These are phyloP conservation scores for Chytriomyces sp. DNA, from an alignment of 192 early-diverging fungal species.

Conservation along the genomic window DNA sequence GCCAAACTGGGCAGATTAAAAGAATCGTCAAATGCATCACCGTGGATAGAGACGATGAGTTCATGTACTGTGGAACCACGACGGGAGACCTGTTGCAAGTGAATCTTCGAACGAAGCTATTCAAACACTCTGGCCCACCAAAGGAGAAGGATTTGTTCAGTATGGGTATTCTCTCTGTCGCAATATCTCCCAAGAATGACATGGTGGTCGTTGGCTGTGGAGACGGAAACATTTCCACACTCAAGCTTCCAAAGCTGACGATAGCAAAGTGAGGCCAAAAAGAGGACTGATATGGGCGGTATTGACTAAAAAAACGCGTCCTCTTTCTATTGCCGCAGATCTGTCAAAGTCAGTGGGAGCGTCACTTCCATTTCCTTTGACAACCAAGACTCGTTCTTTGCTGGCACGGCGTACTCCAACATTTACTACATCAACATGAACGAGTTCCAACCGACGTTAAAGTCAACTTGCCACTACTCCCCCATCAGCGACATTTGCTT, in stretches of 20 bases:
- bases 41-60: slow-evolving; percentile 58
- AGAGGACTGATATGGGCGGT: background rate
- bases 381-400: slow-evolving; percentile 43
- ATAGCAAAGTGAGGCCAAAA: slow-evolving; percentile 53
- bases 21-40: slow-evolving; percentile 61
- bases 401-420: slow-evolving; percentile 60
- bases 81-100: slow-evolving; percentile 64
- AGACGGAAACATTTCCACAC: slow-evolving; percentile 58
- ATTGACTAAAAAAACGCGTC: slow-evolving; percentile 3
- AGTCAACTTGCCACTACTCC: slow-evolving; percentile 59
- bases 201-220: slow-evolving; percentile 58
- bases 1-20: slow-evolving; percentile 64
- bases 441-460: slow-evolving; percentile 47
- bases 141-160: slow-evolving; percentile 66
- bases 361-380: slow-evolving; percentile 63
- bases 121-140: slow-evolving; percentile 62
- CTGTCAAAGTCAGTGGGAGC: slow-evolving; percentile 60
- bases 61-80: slow-evolving; percentile 67
- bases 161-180: slow-evolving; percentile 59
- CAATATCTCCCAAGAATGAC: slow-evolving; percentile 44
- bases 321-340: slow-evolving; percentile 32
- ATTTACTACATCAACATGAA: slow-evolving; percentile 53
- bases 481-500: slow-evolving; percentile 62
- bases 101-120: slow-evolving; percentile 53
- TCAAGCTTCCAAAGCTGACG: slow-evolving; percentile 57